Percentiles rank a stretch among this genome's conserved stretches.
phyloP scores from a whole-genome alignment of 129 eudicot species.

The Lactuca saligna region DNA sequence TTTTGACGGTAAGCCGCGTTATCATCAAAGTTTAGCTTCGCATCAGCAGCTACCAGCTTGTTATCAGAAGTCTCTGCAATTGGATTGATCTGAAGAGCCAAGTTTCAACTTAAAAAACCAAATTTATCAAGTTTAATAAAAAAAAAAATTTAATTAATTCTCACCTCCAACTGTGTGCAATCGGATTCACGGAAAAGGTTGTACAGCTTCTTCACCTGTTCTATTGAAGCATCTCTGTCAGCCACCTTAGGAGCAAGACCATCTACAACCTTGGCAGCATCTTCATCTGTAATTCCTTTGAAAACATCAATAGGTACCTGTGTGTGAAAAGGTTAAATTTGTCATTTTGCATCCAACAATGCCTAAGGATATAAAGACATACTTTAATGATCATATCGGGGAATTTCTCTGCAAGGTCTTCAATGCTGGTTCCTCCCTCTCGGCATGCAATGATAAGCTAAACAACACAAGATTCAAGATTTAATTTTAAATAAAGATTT shows the following conservation, averaged over 20 bases:
- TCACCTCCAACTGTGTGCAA: slow-evolving; percentile 92
- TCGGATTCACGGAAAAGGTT: slow-evolving; percentile 86
- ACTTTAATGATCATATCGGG: slow-evolving; percentile 97
- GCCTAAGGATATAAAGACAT: not conserved
- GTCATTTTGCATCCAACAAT: slow-evolving; percentile 15
- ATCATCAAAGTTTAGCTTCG: slow-evolving; percentile 93
- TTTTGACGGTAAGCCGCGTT: slow-evolving; percentile 96
- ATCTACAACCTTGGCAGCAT: slow-evolving; percentile 98
- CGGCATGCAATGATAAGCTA: slow-evolving; percentile 89
- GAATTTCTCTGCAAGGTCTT: slow-evolving; percentile 95
- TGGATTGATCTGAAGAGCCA: slow-evolving; percentile 74
- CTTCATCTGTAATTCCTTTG: slow-evolving; percentile 90
- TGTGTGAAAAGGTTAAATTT: slow-evolving; percentile 9
- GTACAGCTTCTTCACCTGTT: slow-evolving; percentile 94
- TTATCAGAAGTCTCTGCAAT: slow-evolving; percentile 95
- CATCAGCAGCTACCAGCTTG: slow-evolving; percentile 94
- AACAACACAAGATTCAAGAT: slow-evolving; percentile 1
- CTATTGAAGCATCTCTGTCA: slow-evolving; percentile 76
- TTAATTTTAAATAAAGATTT: too few relatives aligned
- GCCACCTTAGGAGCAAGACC: slow-evolving; percentile 89
- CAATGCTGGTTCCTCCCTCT: slow-evolving; percentile 98
- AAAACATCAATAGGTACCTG: slow-evolving; percentile 92
- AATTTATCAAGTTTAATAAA: not conserved
- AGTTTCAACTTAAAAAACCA: slow-evolving; percentile 11
- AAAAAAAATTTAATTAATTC: slow-evolving; percentile 16